Evolutionary conservation across 2,329 filamentous ascomycete species (phyloP), one percentile per base, ranked within the genome.

Genomic region (Talaromyces sp.): DNA sequence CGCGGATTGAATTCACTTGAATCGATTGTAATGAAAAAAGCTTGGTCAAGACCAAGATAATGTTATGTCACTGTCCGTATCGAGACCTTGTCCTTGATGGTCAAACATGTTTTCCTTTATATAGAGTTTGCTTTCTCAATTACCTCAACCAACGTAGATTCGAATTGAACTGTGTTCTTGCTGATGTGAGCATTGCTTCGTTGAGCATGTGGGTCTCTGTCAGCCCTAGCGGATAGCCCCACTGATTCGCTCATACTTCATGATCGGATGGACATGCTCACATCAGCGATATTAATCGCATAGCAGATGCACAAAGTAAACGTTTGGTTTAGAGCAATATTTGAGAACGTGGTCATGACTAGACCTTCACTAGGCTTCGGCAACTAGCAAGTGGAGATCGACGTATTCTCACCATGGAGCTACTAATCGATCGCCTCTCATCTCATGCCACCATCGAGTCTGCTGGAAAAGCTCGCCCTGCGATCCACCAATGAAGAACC

Each of bases 401-500:
- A 17, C 29, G 4, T 5, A 4, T 43, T 27, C 17, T 61, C 58
- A 61, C 58, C 58, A 61, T 47, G 58, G 58, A 34, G 58, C 58
- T 22, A 61, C 40, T 34, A 61, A 34, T 49, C 58, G 58, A 61
- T 64, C 62, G 29, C 62, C 62, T 25, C 62, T 58, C 62, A 64
- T 58, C 11, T 64, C 36, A 58, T 58, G 51, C 62, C 62, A 64
- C 62, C 62, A 64, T 27, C 22, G 34, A 36, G 51, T 60, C 36
- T 64, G 62, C 27, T 64, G 62, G 51, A 59, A 64, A 31, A 60
- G 51, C 51, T 64, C 62, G 15, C 62, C 62, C 13, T 64, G 38
- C 10, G 38, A 36, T n/a, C 62, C 62, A 15, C 74, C 74, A 7
- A 72, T 70, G 1, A 79, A 66, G 64, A 69, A 70, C 25, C 69